phyloP scores from a whole-genome alignment of 2,329 filamentous ascomycete species.

The Cladosporium phlei region DNA sequence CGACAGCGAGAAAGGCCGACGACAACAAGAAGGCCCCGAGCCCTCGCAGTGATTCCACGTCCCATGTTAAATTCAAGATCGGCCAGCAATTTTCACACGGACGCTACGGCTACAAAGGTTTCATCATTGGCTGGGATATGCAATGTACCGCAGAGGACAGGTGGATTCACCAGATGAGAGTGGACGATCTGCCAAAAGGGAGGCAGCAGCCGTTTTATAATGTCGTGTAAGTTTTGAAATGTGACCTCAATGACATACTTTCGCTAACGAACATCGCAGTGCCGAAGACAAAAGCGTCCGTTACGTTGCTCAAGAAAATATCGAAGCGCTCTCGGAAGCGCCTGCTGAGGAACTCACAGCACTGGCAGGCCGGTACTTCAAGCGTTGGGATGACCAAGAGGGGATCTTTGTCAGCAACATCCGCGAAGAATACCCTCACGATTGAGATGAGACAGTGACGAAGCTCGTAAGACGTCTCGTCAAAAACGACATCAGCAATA shows the following conservation, averaged over 20 bases:
- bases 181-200: constrained; percentile 57
- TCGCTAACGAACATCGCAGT: constrained; percentile 35
- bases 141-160: constrained; percentile 55
- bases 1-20: constrained; percentile 54
- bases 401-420: constrained; percentile 80
- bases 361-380: constrained; percentile 81
- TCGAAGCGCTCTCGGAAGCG: constrained; percentile 54
- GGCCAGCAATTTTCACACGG: constrained; percentile 82
- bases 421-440: constrained; percentile 77
- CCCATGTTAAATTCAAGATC: constrained; percentile 58
- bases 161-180: constrained; percentile 60
- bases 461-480: too few relatives aligned
- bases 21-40: constrained; percentile 46
- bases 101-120: constrained; percentile 71
- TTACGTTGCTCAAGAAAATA: constrained; percentile 78
- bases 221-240: constrained; percentile 63
- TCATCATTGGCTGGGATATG: constrained; percentile 83
- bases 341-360: constrained; percentile 49
- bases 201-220: constrained; percentile 74
- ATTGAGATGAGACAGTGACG: too few relatives aligned
- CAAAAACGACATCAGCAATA: too few relatives aligned
- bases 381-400: constrained; percentile 65
- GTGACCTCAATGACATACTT: background rate
- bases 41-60: constrained; percentile 5
- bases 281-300: constrained; percentile 64